Evolutionary conservation across 176 grass and related monocot genomes (phyloP), one percentile per base, ranked within the genome.

Genomic region (Zea luxurians): DNA sequence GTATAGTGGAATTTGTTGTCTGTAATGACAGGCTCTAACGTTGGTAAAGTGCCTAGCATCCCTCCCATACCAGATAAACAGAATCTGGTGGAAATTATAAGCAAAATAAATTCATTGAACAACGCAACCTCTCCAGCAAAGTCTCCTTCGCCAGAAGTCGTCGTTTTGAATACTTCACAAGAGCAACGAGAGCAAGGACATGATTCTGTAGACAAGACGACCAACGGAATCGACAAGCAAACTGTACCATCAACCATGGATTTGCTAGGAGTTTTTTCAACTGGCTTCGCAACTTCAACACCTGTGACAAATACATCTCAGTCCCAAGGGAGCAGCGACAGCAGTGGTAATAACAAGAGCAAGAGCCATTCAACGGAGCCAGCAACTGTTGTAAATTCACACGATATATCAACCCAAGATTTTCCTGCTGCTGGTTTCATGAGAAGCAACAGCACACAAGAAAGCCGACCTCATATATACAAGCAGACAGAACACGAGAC

Each of bases 271-370:
- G 88, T 80, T 83, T 82, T 96, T 21, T 99, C 92, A 36, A 84
- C 90, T 52, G 86, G 86, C 43, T 84, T 91, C 45, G 78, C 87
- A 4, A 81, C 88, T 20, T 90, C 95, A 73, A 52, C 74, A 16
- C 88, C 80, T 17, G 88, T 90, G 64, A 78, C 77, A 37, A 88
- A 85, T 79, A 76, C 78, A 68, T 93, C 86, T 73, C 90, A 92
- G 80, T 99, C 92, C 10, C 96, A 91, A 78, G 96, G 88, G 58
- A 96, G 96, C 83, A 95, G 92, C 44, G 88, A 96, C 64, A 96
- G 88, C 71, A 96, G 96, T 82, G 96, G 86, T 27, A 27, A 27
- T 27, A 27, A 27, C 27, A 27, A 27, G 27, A 27, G 27, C 27
- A 27, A 27, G 27, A 27, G 27, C 27, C 27, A 27, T 27, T 27